Percentiles rank a stretch among this genome's conserved stretches.
Conservation (phyloP, 768 basidiomycete genomes). For the Xanthoconium purpureum region DNA sequence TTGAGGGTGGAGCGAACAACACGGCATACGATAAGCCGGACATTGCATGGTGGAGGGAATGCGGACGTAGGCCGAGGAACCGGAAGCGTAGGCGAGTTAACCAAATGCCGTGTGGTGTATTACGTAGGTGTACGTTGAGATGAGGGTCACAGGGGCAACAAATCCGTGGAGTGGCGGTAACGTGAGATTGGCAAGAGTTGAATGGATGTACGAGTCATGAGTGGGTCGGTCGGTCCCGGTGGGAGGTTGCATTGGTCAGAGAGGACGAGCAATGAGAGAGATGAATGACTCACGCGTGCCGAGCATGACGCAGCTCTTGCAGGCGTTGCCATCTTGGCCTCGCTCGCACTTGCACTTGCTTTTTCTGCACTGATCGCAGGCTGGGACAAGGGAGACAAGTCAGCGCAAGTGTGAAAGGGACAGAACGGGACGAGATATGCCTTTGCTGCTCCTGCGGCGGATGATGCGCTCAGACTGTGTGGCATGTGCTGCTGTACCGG, state of each 20-base stretch:
- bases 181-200: not conserved
- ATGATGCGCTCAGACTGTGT: conserved; percentile 47
- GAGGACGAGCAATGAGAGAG: not conserved
- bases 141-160: conserved; percentile 5
- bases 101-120: conserved; percentile 1
- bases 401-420: not conserved
- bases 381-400: conserved; percentile 33
- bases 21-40: conserved; percentile 16
- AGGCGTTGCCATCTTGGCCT: conserved; percentile 53
- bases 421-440: conserved; percentile 31
- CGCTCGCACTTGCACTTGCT: conserved; percentile 90
- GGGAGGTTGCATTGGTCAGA: conserved; percentile 8
- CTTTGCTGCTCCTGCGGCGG: conserved; percentile 75
- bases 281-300: conserved; percentile 53
- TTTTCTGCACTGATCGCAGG: conserved; percentile 88
- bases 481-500: conserved; percentile 21
- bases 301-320: conserved; percentile 73
- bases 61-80: conserved; percentile 1
- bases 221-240: conserved; percentile 6
- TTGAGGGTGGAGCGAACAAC: conserved; percentile 13
- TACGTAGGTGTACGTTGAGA: conserved; percentile 17
- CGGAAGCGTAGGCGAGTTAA: not conserved
- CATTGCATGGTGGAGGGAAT: conserved; percentile 5
- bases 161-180: not conserved
- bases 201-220: conserved; percentile 4